phyloP scores from a whole-genome alignment of 176 grass and related monocot genomes.

The Leersia perrieri region DNA sequence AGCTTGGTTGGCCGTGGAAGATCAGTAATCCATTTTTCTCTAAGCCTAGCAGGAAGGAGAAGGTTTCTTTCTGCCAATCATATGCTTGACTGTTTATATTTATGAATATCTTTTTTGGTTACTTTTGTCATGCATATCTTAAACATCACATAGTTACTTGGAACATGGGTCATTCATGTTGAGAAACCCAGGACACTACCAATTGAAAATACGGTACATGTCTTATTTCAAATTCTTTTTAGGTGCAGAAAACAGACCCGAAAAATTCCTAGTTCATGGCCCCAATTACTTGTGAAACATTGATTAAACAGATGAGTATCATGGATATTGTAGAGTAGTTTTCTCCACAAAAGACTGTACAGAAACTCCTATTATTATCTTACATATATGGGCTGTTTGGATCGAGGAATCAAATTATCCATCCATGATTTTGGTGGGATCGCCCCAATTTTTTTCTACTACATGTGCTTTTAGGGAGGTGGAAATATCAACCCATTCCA shows the following conservation, averaged over 20 bases:
- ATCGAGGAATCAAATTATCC: neutral
- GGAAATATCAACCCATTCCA: neutral
- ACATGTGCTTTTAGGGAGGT: neutral
- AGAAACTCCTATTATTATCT: neutral
- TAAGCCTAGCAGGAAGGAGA: constrained; percentile 53
- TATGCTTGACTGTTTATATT: constrained; percentile 11
- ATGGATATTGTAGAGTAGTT: neutral
- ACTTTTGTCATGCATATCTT: neutral
- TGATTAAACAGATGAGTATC: neutral
- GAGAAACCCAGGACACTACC: neutral
- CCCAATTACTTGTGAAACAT: neutral
- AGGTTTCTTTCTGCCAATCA: constrained; percentile 40
- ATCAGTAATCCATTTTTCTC: constrained; percentile 67
- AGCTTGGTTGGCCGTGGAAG: constrained; percentile 76
- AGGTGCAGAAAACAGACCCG: neutral
- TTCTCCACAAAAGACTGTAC: neutral
- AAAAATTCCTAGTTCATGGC: neutral
- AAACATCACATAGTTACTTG: neutral
- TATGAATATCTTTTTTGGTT: neutral
- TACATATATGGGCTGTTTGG: neutral
- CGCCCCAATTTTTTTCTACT: neutral
- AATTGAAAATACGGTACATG: neutral
- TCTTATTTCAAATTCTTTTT: neutral
- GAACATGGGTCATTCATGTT: neutral
- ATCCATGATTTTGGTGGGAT: neutral